phyloP scores from a whole-genome alignment of 2,329 filamentous ascomycete genomes.

The Aspergillus fumigatiaffinis region DNA sequence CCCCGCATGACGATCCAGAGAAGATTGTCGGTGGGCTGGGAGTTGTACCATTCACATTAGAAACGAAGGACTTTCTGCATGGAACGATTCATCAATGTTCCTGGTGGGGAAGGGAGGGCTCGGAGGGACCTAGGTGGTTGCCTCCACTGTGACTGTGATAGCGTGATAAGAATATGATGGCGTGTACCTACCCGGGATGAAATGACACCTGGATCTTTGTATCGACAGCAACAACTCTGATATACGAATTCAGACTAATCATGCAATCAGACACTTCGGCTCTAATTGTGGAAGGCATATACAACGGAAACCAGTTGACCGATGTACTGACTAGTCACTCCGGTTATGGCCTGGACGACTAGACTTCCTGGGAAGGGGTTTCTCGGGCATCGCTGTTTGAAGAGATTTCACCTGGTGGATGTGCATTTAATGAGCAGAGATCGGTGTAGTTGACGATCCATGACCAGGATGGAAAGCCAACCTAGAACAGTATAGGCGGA shows the following conservation, averaged over 20 bases:
- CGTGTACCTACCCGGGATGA: no score
- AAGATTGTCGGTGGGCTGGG: no score
- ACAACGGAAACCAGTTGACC: not conserved
- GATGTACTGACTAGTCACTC: conserved; percentile 6
- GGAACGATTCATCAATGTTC: not conserved
- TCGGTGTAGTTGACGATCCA: conserved; percentile 5
- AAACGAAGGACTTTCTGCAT: not conserved
- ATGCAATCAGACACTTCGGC: conserved; percentile 17
- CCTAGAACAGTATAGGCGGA: not conserved
- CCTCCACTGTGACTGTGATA: not conserved
- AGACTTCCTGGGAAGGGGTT: conserved; percentile 16
- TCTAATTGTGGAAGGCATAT: conserved; percentile 21
- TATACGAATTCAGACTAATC: not conserved
- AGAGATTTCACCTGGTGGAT: conserved; percentile 4
- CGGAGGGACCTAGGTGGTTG: not conserved
- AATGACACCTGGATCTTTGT: no score
- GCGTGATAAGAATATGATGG: no score
- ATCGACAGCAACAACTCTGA: no score
- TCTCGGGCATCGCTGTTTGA: conserved; percentile 21
- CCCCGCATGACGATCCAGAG: no score
- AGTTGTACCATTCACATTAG: not conserved
- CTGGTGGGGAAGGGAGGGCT: not conserved
- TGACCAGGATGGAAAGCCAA: not conserved
- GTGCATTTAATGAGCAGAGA: conserved; percentile 11
- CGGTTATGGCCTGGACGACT: conserved; percentile 10